phyloP scores from a whole-genome alignment of 352 stramenopile species.

The Phytophthora crassamura region DNA sequence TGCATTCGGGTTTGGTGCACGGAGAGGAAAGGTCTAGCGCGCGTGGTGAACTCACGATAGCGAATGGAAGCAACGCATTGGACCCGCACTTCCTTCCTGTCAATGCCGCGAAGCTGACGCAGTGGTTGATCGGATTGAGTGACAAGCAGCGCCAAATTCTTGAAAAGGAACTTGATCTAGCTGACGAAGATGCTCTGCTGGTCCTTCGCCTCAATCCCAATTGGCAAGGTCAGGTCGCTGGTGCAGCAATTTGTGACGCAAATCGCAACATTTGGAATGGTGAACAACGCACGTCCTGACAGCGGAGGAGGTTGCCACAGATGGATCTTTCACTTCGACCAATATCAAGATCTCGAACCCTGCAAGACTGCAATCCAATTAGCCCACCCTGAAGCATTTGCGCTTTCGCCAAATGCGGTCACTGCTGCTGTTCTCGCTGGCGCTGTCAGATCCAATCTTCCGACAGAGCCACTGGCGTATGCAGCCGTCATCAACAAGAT shows the following conservation, averaged over 20 bases:
- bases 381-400: slow-evolving; percentile 3
- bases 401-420: neutral
- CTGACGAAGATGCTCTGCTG: slow-evolving; percentile 7
- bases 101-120: slow-evolving; percentile 12
- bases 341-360: slow-evolving; percentile 3
- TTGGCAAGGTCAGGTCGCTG: slow-evolving; percentile 11
- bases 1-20: slow-evolving; percentile 7
- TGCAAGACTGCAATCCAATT: neutral
- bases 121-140: slow-evolving; percentile 11
- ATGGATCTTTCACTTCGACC: slow-evolving; percentile 14
- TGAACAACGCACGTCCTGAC: slow-evolving; percentile 5
- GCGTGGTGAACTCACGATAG: neutral
- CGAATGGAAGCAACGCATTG: slow-evolving; percentile 6
- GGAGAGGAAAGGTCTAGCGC: slow-evolving; percentile 2
- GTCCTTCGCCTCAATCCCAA: slow-evolving; percentile 7
- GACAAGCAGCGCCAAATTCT: slow-evolving; percentile 14
- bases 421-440: neutral
- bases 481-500: slow-evolving; percentile 1
- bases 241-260: slow-evolving; percentile 3
- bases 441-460: neutral
- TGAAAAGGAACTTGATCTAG: slow-evolving; percentile 6
- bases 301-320: neutral
- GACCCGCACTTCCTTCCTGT: slow-evolving; percentile 9
- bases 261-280: slow-evolving; percentile 10
- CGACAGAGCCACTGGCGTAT: neutral